Percentiles rank a stretch among this genome's conserved stretches.
Conservation (phyloP, 768 basidiomycete genomes). For the Heimioporus sp. region DNA sequence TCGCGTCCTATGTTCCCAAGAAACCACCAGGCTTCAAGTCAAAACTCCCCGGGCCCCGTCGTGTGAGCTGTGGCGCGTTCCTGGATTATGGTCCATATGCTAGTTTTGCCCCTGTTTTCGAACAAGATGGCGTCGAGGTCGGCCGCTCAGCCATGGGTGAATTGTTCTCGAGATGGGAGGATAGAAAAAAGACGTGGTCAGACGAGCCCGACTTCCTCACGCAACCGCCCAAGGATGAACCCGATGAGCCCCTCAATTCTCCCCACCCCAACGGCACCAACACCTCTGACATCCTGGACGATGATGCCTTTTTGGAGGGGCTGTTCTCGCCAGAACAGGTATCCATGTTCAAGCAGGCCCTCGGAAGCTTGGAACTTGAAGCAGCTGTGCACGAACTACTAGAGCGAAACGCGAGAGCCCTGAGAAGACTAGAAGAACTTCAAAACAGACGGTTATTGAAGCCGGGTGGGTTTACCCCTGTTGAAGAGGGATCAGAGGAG, state of each 20-base stretch:
- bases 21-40: conserved; percentile 40
- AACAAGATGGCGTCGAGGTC: conserved; percentile 72
- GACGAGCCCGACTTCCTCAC: conserved; percentile 15
- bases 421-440: conserved; percentile 62
- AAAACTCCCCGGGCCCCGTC: conserved; percentile 48
- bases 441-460: conserved; percentile 55
- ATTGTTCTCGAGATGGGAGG: conserved; percentile 50
- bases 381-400: conserved; percentile 67
- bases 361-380: conserved; percentile 65
- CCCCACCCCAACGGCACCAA: conserved; percentile 14
- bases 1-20: conserved; percentile 56
- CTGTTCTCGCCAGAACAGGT: conserved; percentile 58
- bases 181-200: conserved; percentile 35
- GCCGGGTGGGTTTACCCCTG: conserved; percentile 44
- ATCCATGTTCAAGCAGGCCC: conserved; percentile 53
- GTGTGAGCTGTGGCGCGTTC: conserved; percentile 63
- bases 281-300: conserved; percentile 21
- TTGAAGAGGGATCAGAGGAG: conserved; percentile 73
- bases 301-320: conserved; percentile 46
- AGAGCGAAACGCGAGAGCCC: conserved; percentile 59
- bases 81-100: conserved; percentile 76
- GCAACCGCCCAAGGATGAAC: neutral
- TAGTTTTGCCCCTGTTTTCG: conserved; percentile 77
- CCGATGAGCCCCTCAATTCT: neutral
- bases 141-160: conserved; percentile 62